Evolutionary conservation across 2,329 filamentous ascomycete genomes (phyloP), one percentile per base, ranked within the genome.

Genomic region (Paradendryphiella salina): DNA sequence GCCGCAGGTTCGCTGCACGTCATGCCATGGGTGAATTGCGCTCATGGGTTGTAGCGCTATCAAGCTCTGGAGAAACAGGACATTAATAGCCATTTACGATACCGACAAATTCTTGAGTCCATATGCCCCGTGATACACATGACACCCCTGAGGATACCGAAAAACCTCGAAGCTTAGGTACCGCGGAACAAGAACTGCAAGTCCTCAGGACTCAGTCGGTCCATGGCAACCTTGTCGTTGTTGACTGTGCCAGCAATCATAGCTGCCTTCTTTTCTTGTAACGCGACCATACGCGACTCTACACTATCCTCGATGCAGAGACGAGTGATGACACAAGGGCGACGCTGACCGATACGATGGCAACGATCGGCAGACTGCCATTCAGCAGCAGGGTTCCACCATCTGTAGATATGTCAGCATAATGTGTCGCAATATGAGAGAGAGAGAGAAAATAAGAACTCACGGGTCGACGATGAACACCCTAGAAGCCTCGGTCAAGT

Each of bases 351-450:
- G 62, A 97, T 99, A 48, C 94, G 91, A 75, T 97, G 94, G 61
- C 78, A 80, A 40, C 78, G 77, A 57, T 99, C 94, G 2, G 94
- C 94, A 55, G 89, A 94, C 75, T 99, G 94, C 94, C 94, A 99
- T 76, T 99, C 94, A 0, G 93, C 93, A n/a, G 92, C 92, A n/a
- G 94, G 94, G 63, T 97, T 97, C 94, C 94, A 99, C 94, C 94
- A 97, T 62, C 88, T 91, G 60, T 29, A 55, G 26, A 20, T 20
- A 13, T 14, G 44, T 76, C 61, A 72, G 72, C 38, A 63, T 17
- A 10, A 17, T n/a, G 14, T 17, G 14, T 14, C 13, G 10, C 18
- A 28, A 4, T 6, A 5, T 8, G n/a, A 28, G 1, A 31, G 8
- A 3, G 8, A n/a, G n/a, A 28, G 1, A 31, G 8, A 3, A 29